Evolutionary conservation across 78 protist genomes (phyloP).

Genomic region (Capsaspora owczarzaki): DNA sequence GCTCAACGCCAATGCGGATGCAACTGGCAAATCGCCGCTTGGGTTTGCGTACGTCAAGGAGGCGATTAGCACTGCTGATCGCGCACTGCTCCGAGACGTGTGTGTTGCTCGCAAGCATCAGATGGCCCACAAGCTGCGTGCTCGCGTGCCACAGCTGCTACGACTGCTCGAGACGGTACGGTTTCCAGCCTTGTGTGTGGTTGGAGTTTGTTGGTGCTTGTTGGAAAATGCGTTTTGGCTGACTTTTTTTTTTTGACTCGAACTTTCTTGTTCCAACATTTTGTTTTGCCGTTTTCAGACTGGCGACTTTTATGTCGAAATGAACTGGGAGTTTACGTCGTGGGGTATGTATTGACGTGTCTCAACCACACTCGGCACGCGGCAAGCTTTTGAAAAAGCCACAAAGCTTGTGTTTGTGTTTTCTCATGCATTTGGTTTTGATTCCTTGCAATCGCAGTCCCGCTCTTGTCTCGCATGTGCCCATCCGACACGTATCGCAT

Average conservation of each 20-base stretch:
- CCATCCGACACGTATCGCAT: constrained; percentile 16
- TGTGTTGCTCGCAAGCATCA: background rate
- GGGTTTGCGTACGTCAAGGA: background rate
- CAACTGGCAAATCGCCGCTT: background rate
- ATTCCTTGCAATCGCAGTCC: background rate
- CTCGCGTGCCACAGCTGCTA: background rate
- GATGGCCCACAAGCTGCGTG: background rate
- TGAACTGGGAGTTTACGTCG: constrained; percentile 16
- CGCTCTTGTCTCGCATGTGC: constrained; percentile 1
- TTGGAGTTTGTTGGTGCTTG: background rate
- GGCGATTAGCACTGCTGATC: background rate
- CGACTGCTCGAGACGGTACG: background rate
- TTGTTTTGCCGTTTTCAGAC: no score
- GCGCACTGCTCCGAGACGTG: background rate
- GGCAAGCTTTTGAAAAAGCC: background rate
- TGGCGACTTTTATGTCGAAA: constrained; percentile 1
- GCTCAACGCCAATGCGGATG: background rate
- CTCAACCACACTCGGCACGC: background rate
- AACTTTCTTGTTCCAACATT: no score
- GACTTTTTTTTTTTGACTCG: background rate
- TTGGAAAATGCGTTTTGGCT: background rate
- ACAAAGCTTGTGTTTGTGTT: background rate
- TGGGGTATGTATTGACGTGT: background rate
- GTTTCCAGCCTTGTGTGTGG: background rate
- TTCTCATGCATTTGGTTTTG: background rate